Conservation (phyloP, 2,329 filamentous ascomycete genomes). For the Dothideomycetidae sp. region DNA sequence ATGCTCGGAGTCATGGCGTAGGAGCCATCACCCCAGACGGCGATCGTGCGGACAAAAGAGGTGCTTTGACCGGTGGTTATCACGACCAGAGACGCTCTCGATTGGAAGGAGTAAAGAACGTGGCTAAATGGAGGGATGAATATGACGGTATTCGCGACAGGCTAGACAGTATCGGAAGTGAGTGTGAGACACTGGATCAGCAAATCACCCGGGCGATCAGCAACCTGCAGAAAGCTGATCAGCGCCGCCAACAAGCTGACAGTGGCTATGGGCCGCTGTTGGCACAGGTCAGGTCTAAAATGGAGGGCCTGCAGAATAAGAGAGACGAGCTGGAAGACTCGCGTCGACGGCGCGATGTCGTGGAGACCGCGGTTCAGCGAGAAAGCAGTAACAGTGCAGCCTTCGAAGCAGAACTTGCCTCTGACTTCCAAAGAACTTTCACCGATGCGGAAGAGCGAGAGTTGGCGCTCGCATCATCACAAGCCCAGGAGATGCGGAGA, state of each 20-base stretch:
- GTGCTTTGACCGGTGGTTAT: conserved; percentile 88
- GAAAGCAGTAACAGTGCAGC: conserved; percentile 61
- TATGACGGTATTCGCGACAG: conserved; percentile 54
- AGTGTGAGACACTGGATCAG: conserved; percentile 70
- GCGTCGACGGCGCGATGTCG: conserved; percentile 46
- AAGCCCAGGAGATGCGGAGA: conserved; percentile 59
- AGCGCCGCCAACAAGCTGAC: conserved; percentile 62
- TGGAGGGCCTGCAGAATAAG: conserved; percentile 58
- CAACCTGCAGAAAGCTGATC: conserved; percentile 68
- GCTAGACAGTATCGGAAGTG: conserved; percentile 49
- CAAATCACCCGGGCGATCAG: conserved; percentile 78
- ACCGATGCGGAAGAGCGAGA: conserved; percentile 68
- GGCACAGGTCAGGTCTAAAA: conserved; percentile 61
- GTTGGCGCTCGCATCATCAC: conserved; percentile 54
- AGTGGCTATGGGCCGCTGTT: conserved; percentile 68
- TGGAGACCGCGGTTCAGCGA: conserved; percentile 44
- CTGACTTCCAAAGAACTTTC: conserved; percentile 85
- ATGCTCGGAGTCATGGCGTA: conserved; percentile 79
- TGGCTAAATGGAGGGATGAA: conserved; percentile 60
- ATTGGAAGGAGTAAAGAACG: conserved; percentile 65
- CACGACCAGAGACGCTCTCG: conserved; percentile 77
- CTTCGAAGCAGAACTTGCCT: conserved; percentile 65
- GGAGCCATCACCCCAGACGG: conserved; percentile 90
- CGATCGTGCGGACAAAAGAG: conserved; percentile 87
- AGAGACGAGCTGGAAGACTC: conserved; percentile 62